Evolutionary conservation across 768 basidiomycete genomes (phyloP), one percentile per base, ranked within the genome.

Genomic region (Rhodosporidiobolus sp.): DNA sequence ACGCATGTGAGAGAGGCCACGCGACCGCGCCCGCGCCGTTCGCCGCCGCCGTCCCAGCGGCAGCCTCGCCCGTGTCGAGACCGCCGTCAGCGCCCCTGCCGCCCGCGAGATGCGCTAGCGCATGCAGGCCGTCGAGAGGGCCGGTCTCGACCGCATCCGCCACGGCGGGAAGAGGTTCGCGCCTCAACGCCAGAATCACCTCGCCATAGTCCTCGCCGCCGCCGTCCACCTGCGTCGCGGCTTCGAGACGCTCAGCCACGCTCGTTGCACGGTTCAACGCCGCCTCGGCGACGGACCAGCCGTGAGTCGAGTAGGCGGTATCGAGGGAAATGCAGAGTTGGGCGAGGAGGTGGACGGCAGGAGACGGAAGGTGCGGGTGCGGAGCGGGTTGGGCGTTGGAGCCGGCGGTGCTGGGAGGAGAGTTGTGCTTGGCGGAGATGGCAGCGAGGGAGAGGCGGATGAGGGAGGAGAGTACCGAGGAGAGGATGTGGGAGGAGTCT

Each of bases 391-490:
- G 50, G 3, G 14, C 5, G 32, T 45, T 24, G 43, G 28, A 24
- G n/a, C 12, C 24, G 55, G 28, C 56, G 11, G 55, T 45, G 4
- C 24, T 10, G 17, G 46, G 30, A 19, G 48, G 4, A 30, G 34
- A 19, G 45, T 30, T 19, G n/a, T 54, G 52, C 32, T 30, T 46
- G 50, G 43, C n/a, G 11, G 61, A 48, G 62, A 73, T 30, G 43
- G 53, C 56, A 14, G 75, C 75, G 60, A 76, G 68, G 6, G 67
- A 60, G 34, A 76, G 67, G 43, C 74, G 74, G 57, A 76, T 64
- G 43, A 76, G 67, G 56, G 75, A 76, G 26, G 75, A 76, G 17
- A 76, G 57, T 28, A 68, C 63, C 22, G 75, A 76, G 4, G 75
- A 76, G 24, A 76, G 61, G 24, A 76, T 60, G 62, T 76, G 75